A percentile compares a stretch with the other conserved stretches of the same genome.
These are phyloP conservation scores for Eucalyptus cladocalyx DNA, from an alignment of 345 rosid species.

Conservation along the genomic window DNA sequence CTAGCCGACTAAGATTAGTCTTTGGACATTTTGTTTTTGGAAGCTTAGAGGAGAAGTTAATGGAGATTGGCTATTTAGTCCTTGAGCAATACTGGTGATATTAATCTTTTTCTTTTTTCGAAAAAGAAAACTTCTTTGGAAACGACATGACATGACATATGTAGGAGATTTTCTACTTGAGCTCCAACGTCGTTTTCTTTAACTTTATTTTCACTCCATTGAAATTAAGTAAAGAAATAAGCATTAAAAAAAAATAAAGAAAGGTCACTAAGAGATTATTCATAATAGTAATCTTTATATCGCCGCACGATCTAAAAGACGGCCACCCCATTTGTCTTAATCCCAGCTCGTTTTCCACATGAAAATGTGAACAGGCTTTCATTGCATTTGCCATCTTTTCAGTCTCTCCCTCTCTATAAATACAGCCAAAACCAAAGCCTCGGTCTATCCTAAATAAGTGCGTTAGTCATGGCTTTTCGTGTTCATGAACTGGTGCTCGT, in stretches of 20 bases:
- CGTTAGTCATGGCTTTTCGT: neutral
- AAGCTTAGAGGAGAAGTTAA: neutral
- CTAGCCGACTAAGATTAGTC: neutral
- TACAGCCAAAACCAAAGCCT: neutral
- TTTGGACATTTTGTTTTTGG: too few relatives aligned
- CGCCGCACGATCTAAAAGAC: neutral
- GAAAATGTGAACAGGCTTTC: neutral
- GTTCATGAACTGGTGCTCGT: neutral
- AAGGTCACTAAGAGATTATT: neutral
- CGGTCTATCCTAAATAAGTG: neutral
- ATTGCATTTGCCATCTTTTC: neutral
- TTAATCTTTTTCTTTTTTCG: too few relatives aligned
- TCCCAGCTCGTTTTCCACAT: neutral
- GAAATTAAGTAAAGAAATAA: neutral
- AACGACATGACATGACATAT: neutral
- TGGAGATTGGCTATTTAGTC: neutral
- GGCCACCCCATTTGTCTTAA: neutral
- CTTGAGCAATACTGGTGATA: neutral
- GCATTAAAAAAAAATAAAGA: neutral
- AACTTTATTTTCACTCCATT: neutral
- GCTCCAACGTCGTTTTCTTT: neutral
- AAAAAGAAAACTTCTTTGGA: neutral
- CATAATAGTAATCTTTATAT: neutral
- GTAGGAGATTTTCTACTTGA: neutral
- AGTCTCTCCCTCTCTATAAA: neutral